Conservation (phyloP, 495 filamentous ascomycete genomes). For the Penicillium subrubescens region DNA sequence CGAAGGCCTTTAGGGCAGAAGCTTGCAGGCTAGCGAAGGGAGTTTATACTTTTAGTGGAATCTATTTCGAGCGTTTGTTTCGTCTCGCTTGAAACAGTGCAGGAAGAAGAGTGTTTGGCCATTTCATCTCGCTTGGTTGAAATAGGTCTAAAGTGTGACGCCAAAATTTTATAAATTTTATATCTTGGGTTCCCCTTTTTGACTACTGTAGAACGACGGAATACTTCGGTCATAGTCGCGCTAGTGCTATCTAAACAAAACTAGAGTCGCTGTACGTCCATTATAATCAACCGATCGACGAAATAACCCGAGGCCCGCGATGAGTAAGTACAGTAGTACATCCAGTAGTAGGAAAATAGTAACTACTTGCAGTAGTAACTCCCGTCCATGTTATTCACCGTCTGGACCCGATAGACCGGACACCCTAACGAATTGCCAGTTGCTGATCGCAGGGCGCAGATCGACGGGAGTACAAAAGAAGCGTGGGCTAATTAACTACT, state of each 20-base stretch:
- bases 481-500: conserved; percentile 1
- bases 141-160: neutral
- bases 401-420: conserved; percentile 2
- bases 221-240: neutral
- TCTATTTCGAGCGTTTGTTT: conserved; percentile 5
- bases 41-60: conserved; percentile 1
- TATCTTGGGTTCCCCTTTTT: neutral
- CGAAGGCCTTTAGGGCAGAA: neutral
- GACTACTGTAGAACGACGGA: neutral
- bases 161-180: neutral
- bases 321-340: neutral
- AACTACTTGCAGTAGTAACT: too few species aligned
- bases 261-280: neutral
- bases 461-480: conserved; percentile 6
- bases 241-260: neutral
- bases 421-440: neutral
- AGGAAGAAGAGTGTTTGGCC: neutral
- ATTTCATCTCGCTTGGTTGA: conserved; percentile 1
- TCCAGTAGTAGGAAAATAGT: too few species aligned
- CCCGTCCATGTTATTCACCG: neutral
- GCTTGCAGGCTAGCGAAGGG: neutral
- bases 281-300: neutral
- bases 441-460: conserved; percentile 10
- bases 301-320: neutral
- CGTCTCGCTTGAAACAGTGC: neutral